phyloP scores from a whole-genome alignment of 257 asterid genomes.

The Solanum sitiens region DNA sequence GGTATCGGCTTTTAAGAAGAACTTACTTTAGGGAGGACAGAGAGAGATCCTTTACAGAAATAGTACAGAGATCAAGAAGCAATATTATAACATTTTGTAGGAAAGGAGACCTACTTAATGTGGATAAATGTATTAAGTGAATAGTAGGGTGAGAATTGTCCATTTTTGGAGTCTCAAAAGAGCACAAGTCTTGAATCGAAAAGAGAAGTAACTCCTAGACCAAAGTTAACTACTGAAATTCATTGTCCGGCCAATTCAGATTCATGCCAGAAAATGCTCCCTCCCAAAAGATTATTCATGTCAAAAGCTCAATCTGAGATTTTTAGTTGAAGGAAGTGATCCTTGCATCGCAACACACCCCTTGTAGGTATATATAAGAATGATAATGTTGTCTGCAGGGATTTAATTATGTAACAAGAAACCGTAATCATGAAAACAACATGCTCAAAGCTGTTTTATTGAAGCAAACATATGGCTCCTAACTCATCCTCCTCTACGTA shows the following conservation, averaged over 20 bases:
- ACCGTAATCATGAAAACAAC: background rate
- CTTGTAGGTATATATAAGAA: background rate
- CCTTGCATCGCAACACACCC: background rate
- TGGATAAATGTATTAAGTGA: too few species aligned
- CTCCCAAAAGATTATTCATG: background rate
- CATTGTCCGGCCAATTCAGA: background rate
- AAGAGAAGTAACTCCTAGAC: too few species aligned
- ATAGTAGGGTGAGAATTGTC: too few species aligned
- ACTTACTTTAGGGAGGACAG: conserved; percentile 6
- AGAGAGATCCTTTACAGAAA: background rate
- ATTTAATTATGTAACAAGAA: background rate
- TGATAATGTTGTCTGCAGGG: background rate
- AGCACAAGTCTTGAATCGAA: too few species aligned
- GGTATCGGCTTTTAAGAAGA: conserved; percentile 32
- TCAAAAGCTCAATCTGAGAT: background rate
- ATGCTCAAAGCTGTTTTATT: background rate
- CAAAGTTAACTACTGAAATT: background rate
- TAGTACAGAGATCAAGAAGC: background rate
- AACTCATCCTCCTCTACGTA: background rate
- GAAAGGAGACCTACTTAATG: too few species aligned
- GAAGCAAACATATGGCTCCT: background rate
- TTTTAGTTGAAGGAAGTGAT: background rate
- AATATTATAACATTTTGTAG: background rate
- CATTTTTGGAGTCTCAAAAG: too few species aligned
- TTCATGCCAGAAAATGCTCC: background rate